Conservation (phyloP, 306 rosid species). For the Fragaria iinumae region DNA sequence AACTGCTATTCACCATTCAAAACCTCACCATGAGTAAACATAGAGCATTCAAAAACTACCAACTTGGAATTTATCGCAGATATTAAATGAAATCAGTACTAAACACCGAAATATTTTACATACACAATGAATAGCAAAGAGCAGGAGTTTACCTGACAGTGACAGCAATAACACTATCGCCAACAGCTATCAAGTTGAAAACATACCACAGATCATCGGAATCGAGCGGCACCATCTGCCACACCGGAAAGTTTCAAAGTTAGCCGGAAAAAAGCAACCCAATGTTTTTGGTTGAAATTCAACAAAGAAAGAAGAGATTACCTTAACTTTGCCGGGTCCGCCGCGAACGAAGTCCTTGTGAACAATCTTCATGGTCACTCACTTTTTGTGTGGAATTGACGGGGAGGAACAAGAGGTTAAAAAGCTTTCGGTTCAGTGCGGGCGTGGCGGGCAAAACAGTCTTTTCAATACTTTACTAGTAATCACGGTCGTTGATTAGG, state of each 20-base stretch:
- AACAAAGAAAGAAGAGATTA: slow-evolving; percentile 12
- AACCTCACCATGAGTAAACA: neutral
- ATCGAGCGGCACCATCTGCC: slow-evolving; percentile 87
- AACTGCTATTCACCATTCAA: neutral
- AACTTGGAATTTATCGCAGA: neutral
- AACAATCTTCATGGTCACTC: slow-evolving; percentile 64
- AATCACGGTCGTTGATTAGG: no score
- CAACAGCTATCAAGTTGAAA: slow-evolving; percentile 81
- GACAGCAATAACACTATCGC: slow-evolving; percentile 78
- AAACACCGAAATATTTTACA: neutral
- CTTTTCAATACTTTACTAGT: neutral
- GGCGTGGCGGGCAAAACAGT: neutral
- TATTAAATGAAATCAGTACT: neutral
- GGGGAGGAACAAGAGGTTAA: neutral
- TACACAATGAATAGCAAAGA: neutral
- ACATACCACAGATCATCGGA: slow-evolving; percentile 92
- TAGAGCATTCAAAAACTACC: neutral
- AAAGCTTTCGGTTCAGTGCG: neutral
- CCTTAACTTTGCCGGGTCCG: slow-evolving; percentile 98
- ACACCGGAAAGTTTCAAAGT: slow-evolving; percentile 9
- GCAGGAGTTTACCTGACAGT: slow-evolving; percentile 64
- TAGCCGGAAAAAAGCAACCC: slow-evolving; percentile 10
- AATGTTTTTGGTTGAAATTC: neutral
- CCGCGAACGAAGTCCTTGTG: slow-evolving; percentile 55
- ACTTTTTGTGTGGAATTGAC: neutral